Percentiles rank a stretch among this genome's conserved stretches.
Conservation (phyloP, 495 filamentous ascomycete genomes). For the Letharia lupina region DNA sequence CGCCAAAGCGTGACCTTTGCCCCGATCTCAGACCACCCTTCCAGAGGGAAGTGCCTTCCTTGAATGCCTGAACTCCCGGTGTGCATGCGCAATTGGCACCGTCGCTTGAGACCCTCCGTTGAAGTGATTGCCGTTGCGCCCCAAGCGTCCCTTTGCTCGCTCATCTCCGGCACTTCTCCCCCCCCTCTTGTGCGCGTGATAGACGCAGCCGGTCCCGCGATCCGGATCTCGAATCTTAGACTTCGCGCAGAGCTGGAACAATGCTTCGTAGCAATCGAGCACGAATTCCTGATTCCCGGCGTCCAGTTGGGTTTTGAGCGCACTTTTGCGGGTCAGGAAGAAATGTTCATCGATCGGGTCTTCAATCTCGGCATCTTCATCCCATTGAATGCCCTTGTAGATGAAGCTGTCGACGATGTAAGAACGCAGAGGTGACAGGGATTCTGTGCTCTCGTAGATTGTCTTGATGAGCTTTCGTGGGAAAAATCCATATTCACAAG, state of each 20-base stretch:
- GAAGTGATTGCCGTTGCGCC: no score
- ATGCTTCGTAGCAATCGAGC: conserved; percentile 8
- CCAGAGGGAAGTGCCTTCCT: no score
- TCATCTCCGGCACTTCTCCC: neutral
- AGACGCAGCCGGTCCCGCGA: neutral
- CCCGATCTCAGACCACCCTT: no score
- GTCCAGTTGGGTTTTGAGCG: conserved; percentile 1
- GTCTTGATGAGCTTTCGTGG: neutral
- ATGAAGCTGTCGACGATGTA: conserved; percentile 15
- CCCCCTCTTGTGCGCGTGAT: conserved; percentile 10
- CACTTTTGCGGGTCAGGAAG: neutral
- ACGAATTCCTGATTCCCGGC: conserved; percentile 2
- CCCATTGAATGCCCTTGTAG: neutral
- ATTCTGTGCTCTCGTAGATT: neutral
- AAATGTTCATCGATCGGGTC: no score
- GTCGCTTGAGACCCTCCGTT: no score
- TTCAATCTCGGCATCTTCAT: no score
- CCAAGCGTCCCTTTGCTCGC: neutral
- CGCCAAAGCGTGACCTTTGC: no score
- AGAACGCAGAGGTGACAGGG: neutral
- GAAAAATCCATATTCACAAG: neutral
- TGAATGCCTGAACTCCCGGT: no score
- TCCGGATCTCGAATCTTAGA: conserved; percentile 1
- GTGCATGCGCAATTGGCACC: no score
- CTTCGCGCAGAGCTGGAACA: neutral